Conservation (phyloP, 768 basidiomycete species). For the Tremella fuciformis region DNA sequence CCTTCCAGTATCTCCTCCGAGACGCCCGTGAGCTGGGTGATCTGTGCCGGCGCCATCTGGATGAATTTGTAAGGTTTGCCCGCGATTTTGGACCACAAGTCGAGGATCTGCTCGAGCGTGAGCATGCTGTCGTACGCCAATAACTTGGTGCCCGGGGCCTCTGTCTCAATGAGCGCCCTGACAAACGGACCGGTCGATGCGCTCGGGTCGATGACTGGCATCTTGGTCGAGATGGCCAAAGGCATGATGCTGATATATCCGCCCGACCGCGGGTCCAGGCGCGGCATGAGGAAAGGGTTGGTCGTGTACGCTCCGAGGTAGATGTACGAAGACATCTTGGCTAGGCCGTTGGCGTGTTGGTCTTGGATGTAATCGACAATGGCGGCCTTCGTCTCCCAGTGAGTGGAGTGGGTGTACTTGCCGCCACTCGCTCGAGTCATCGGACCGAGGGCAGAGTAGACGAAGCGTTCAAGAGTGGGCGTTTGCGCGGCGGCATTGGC, state of each 20-base stretch:
- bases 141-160: background rate
- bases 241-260: background rate
- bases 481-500: background rate
- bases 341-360: background rate
- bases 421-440: background rate
- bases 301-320: background rate
- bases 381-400: slow-evolving; percentile 1
- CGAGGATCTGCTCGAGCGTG: background rate
- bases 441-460: slow-evolving; percentile 3
- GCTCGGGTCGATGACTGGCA: background rate
- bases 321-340: background rate
- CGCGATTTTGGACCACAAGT: background rate
- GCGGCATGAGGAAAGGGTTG: background rate
- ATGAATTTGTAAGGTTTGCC: background rate
- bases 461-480: background rate
- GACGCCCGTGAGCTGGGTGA: background rate
- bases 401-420: background rate
- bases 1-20: background rate
- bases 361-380: background rate
- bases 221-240: background rate
- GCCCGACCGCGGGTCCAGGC: background rate
- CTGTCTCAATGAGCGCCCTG: background rate
- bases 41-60: background rate
- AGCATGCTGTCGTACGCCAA: background rate
- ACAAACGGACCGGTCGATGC: background rate